Evolutionary conservation across 257 asterid species (phyloP).

Genomic region (Rauvolfia tetraphylla): DNA sequence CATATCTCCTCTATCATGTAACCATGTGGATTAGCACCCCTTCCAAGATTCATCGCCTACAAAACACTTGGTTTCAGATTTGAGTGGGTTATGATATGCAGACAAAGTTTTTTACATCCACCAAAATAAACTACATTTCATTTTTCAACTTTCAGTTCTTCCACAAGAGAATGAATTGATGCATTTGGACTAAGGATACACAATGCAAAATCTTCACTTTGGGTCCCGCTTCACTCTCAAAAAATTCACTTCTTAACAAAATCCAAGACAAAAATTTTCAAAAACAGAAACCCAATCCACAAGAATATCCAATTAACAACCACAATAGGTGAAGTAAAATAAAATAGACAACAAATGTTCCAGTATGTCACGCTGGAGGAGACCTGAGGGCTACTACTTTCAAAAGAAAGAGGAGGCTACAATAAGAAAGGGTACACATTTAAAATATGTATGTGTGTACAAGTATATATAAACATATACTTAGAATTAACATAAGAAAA

Average conservation of each 20-base stretch:
- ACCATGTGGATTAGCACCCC: slow-evolving; percentile 59
- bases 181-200: no score
- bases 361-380: not conserved
- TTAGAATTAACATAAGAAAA: no score
- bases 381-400: not conserved
- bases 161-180: no score
- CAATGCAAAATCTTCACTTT: no score
- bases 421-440: no score
- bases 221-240: no score
- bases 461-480: no score
- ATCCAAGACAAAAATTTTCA: no score
- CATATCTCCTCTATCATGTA: slow-evolving; percentile 93
- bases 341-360: not conserved
- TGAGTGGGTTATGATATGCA: not conserved
- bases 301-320: not conserved
- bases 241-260: no score
- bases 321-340: not conserved
- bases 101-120: not conserved
- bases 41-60: slow-evolving; percentile 85
- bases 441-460: no score
- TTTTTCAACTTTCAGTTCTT: not conserved
- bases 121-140: not conserved
- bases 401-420: no score
- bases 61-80: not conserved
- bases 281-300: no score